Conservation (phyloP, 768 basidiomycete genomes). For the Amanita inopinata region DNA sequence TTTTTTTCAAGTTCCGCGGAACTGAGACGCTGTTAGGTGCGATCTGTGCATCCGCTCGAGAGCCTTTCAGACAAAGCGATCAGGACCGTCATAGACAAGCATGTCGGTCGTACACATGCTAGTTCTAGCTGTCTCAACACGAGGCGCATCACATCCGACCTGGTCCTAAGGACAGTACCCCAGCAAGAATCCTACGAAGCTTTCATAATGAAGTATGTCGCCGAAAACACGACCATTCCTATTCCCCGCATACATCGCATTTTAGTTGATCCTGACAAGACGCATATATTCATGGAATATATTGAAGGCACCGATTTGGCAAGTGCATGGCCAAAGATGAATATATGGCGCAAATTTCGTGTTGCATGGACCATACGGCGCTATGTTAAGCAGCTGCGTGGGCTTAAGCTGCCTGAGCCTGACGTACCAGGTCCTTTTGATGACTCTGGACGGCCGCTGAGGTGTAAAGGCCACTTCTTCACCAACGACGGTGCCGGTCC, state of each 20-base stretch:
- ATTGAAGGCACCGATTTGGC: constrained; percentile 13
- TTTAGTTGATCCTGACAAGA: constrained; percentile 7
- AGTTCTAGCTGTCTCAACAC: neutral
- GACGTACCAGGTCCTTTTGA: constrained; percentile 12
- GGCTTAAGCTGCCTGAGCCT: constrained; percentile 7
- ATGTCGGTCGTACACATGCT: too few relatives aligned
- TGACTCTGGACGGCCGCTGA: neutral
- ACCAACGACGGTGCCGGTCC: constrained; percentile 8
- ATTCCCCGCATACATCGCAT: constrained; percentile 14
- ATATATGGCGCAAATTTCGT: constrained; percentile 11
- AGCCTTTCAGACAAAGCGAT: neutral
- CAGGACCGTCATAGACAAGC: neutral
- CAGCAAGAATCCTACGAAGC: constrained; percentile 1
- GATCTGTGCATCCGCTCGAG: neutral
- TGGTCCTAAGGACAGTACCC: neutral
- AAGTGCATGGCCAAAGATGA: constrained; percentile 11
- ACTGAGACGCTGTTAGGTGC: neutral
- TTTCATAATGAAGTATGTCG: neutral
- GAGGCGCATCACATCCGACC: neutral
- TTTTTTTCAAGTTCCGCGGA: neutral
- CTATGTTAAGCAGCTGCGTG: constrained; percentile 16
- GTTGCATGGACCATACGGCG: constrained; percentile 15
- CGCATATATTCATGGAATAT: constrained; percentile 13
- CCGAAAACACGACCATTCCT: constrained; percentile 13
- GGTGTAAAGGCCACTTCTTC: constrained; percentile 10